A percentile compares a stretch with the other conserved stretches of the same genome.
Evolutionary conservation across 495 filamentous ascomycete species (phyloP).

Genomic region (Lineolata rhizophorae): DNA sequence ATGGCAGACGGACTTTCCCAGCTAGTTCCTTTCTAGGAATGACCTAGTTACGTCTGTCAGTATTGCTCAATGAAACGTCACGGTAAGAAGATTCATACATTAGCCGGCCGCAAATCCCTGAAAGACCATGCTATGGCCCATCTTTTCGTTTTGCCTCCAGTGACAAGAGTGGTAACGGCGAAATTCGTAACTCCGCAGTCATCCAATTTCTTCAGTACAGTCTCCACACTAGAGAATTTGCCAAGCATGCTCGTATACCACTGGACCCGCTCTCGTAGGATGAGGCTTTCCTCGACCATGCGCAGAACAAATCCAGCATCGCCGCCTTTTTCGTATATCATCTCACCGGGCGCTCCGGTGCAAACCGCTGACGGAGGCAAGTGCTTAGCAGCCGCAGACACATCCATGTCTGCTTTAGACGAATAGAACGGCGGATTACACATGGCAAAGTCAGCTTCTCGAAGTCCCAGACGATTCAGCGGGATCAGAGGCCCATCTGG

Average conservation of each 20-base stretch:
- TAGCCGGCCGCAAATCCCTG: conserved; percentile 38
- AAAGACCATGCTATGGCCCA: conserved; percentile 89
- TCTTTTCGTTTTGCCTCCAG: conserved; percentile 57
- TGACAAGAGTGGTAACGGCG: conserved; percentile 59
- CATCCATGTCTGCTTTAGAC: conserved; percentile 49
- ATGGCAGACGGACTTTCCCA: conserved; percentile 37
- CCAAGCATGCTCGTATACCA: conserved; percentile 94
- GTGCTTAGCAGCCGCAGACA: conserved; percentile 39
- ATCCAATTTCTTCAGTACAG: conserved; percentile 37
- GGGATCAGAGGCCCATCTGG: conserved; percentile 36
- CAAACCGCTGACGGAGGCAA: conserved; percentile 53
- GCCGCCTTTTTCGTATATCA: conserved; percentile 58
- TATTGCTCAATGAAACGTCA: conserved; percentile 2
- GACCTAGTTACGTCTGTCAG: conserved; percentile 16
- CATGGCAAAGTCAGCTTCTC: conserved; percentile 65
- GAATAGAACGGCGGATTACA: conserved; percentile 89
- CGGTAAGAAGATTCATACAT: conserved; percentile 19
- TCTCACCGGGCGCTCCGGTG: conserved; percentile 64
- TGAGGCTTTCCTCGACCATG: conserved; percentile 53
- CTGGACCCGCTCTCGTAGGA: conserved; percentile 33
- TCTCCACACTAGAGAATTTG: conserved; percentile 47
- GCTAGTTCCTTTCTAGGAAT: conserved; percentile 31
- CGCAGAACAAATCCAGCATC: conserved; percentile 60
- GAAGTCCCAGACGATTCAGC: conserved; percentile 26
- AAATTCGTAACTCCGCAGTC: conserved; percentile 46